Conservation (phyloP, 2,329 filamentous ascomycete species). For the Claviceps pazoutovae region DNA sequence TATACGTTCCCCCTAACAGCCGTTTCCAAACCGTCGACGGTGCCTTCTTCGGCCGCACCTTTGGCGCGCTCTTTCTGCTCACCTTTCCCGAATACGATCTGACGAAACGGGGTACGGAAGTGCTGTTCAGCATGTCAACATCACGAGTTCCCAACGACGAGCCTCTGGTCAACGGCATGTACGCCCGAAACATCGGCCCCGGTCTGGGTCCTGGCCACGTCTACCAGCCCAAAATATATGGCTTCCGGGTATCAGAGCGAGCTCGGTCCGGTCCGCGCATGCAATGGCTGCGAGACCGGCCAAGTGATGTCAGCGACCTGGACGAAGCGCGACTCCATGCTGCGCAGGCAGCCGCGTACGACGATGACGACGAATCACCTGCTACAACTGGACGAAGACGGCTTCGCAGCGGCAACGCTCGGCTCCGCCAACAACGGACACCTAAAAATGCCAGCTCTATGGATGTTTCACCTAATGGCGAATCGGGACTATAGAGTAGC, state of each 20-base stretch:
- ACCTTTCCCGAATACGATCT: slow-evolving; percentile 95
- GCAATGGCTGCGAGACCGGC: slow-evolving; percentile 88
- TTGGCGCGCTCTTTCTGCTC: slow-evolving; percentile 93
- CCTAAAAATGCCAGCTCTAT: slow-evolving; percentile 43
- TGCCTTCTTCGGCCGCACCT: slow-evolving; percentile 95
- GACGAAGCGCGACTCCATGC: slow-evolving; percentile 57
- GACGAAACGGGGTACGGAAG: slow-evolving; percentile 51
- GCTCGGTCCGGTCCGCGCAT: slow-evolving; percentile 84
- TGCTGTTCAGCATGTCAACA: slow-evolving; percentile 27
- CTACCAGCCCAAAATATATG: slow-evolving; percentile 93
- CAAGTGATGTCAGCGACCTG: slow-evolving; percentile 63
- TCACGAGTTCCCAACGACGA: slow-evolving; percentile 28
- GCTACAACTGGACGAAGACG: slow-evolving; percentile 27
- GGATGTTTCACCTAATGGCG: slow-evolving; percentile 40
- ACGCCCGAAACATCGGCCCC: slow-evolving; percentile 74
- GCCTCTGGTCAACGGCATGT: slow-evolving; percentile 67
- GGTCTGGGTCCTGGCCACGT: slow-evolving; percentile 71
- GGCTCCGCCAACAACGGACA: slow-evolving; percentile 29
- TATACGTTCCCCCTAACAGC: slow-evolving; percentile 94
- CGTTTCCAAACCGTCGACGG: slow-evolving; percentile 95
- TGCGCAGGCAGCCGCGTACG: slow-evolving; percentile 38
- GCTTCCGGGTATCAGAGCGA: slow-evolving; percentile 84
- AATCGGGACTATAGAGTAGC: slow-evolving; percentile 36
- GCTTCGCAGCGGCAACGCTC: slow-evolving; percentile 27
- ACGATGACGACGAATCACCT: slow-evolving; percentile 44